Conservation (phyloP, 2,329 filamentous ascomycete genomes). For the Phialophora expanda region DNA sequence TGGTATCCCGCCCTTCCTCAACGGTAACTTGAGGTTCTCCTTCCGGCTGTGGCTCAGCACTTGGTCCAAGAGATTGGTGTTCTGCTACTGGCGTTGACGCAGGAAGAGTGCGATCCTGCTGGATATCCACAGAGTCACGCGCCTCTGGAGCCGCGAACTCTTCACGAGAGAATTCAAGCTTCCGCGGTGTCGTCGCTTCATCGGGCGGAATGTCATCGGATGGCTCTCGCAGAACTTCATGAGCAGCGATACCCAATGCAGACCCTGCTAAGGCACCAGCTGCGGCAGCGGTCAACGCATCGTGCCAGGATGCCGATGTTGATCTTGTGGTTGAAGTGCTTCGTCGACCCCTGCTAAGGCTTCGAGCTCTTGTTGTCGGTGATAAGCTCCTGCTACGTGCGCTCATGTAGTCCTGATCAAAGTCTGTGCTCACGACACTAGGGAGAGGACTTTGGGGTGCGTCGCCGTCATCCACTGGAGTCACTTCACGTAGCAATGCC, state of each 20-base stretch:
- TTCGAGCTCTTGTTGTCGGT: slow-evolving; percentile 23
- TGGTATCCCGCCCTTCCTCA: not conserved
- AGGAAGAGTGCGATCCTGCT: not conserved
- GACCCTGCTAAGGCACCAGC: slow-evolving; percentile 25
- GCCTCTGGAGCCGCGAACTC: not conserved
- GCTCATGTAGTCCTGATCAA: slow-evolving; percentile 39
- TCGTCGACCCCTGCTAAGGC: slow-evolving; percentile 27
- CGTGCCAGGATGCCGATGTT: slow-evolving; percentile 29
- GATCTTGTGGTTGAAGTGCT: slow-evolving; percentile 28
- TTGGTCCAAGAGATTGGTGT: not conserved
- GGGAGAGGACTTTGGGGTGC: slow-evolving; percentile 34
- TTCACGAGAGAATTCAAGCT: not conserved
- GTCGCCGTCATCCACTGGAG: slow-evolving; percentile 31
- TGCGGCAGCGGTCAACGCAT: slow-evolving; percentile 26
- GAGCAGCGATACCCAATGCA: slow-evolving; percentile 11
- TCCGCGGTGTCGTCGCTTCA: slow-evolving; percentile 1
- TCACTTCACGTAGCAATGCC: slow-evolving; percentile 37
- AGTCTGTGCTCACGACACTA: slow-evolving; percentile 37
- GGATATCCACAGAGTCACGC: too few relatives aligned
- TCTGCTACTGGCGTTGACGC: not conserved
- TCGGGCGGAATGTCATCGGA: not conserved
- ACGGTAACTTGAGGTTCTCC: not conserved
- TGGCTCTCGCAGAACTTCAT: slow-evolving; percentile 6
- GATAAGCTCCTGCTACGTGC: slow-evolving; percentile 36
- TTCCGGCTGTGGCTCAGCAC: not conserved